These are phyloP conservation scores for Myxozyma mucilagina DNA, from an alignment of 805 yeast genomes.

Conservation along the genomic window DNA sequence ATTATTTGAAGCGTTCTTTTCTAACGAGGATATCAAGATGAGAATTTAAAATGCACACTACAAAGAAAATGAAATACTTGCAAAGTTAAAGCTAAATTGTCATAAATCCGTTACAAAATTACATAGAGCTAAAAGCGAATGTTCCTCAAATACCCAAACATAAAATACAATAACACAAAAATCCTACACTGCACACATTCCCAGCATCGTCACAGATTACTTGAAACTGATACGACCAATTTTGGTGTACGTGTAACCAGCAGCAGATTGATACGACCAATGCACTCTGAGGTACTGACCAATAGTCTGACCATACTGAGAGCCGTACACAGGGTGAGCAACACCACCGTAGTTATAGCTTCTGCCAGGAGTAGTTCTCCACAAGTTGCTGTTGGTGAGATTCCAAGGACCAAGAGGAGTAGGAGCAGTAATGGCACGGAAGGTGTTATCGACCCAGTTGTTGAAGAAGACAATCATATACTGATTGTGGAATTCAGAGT, in stretches of 20 bases:
- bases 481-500: constrained; percentile 28
- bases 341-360: constrained; percentile 28
- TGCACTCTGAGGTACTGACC: constrained; percentile 19
- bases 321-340: constrained; percentile 19
- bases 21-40: too few species aligned
- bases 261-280: constrained; percentile 20
- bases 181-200: too few species aligned
- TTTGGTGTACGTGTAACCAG: constrained; percentile 16
- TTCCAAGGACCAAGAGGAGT: constrained; percentile 30
- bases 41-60: too few species aligned
- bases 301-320: not conserved
- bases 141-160: too few species aligned
- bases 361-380: constrained; percentile 8
- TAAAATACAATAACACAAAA: too few species aligned
- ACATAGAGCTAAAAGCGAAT: too few species aligned
- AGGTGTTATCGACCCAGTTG: constrained; percentile 27
- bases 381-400: constrained; percentile 9
- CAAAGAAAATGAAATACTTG: too few species aligned
- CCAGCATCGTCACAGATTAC: not conserved
- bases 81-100: too few species aligned
- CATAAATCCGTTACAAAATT: too few species aligned
- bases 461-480: constrained; percentile 21
- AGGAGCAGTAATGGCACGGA: constrained; percentile 16
- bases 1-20: too few species aligned
- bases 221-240: constrained; percentile 2